A percentile compares a stretch with the other conserved stretches of the same genome.
These are phyloP conservation scores for Allodekkera sacchari DNA, from an alignment of 805 yeast genomes.

Conservation along the genomic window DNA sequence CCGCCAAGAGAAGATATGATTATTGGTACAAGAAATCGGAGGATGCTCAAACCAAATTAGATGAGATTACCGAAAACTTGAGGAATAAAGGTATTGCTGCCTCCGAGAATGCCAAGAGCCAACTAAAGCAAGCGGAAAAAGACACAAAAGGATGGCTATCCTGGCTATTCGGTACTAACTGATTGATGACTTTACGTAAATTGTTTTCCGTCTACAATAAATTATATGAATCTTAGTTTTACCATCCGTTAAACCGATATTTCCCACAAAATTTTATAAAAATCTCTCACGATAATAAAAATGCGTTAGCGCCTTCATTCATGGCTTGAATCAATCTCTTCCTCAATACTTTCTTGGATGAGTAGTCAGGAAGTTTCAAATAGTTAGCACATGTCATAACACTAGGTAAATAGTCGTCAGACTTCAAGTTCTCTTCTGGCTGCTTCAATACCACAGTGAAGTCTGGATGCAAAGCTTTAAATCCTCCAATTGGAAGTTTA, in stretches of 20 bases:
- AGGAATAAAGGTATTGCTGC: not conserved
- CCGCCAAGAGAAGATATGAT: conserved; percentile 18
- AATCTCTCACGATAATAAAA: conserved; percentile 52
- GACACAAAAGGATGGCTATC: not conserved
- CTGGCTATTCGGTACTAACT: not conserved
- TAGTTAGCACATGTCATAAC: conserved; percentile 99
- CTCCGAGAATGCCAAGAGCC: not conserved
- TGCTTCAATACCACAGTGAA: conserved; percentile 82
- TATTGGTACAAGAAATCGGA: conserved; percentile 12
- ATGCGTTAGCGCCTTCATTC: conserved; percentile 83
- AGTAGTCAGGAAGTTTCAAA: conserved; percentile 79
- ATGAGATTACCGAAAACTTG: not conserved
- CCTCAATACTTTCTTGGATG: conserved; percentile 51
- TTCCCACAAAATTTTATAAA: not conserved
- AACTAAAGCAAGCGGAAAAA: not conserved
- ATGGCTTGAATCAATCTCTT: conserved; percentile 60
- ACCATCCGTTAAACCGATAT: too few species aligned
- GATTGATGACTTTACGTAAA: too few species aligned
- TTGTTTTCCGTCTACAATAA: not conserved
- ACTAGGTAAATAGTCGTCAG: conserved; percentile 85
- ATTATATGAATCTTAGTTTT: not conserved
- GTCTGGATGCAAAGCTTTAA: conserved; percentile 70
- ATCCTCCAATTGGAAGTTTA: conserved; percentile 88
- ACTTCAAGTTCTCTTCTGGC: conserved; percentile 57
- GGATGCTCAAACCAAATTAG: conserved; percentile 11